Evolutionary conservation across 257 asterid genomes (phyloP).

Genomic region (Apocynum venetum): DNA sequence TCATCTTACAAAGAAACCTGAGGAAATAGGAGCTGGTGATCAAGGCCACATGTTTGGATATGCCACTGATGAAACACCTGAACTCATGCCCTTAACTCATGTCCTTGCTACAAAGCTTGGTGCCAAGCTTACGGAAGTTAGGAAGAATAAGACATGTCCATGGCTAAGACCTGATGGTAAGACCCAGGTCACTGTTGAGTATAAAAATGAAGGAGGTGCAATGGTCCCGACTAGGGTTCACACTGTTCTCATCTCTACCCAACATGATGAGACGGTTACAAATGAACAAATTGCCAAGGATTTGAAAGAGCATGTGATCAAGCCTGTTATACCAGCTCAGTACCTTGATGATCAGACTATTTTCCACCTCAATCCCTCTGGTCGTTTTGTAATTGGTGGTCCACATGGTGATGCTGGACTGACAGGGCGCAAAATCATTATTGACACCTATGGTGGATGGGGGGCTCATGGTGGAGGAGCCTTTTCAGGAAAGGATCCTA

Average conservation of each 20-base stretch:
- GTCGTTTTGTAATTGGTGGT: constrained; percentile 13
- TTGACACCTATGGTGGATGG: constrained; percentile 15
- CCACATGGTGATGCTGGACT: constrained; percentile 14
- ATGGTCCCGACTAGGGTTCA: constrained; percentile 10
- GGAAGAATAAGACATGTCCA: constrained; percentile 11
- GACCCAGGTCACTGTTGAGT: constrained; percentile 11
- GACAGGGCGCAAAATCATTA: constrained; percentile 8
- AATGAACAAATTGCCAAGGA: constrained; percentile 7
- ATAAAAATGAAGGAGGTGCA: constrained; percentile 8
- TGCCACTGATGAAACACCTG: constrained; percentile 16
- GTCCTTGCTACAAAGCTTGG: constrained; percentile 17
- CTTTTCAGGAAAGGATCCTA: constrained; percentile 11
- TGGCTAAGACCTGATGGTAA: constrained; percentile 17
- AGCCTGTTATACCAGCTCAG: constrained; percentile 6
- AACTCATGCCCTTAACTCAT: constrained; percentile 13
- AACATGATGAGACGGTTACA: constrained; percentile 10
- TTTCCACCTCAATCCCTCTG: constrained; percentile 15
- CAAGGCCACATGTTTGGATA: constrained; percentile 16
- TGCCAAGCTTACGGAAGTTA: constrained; percentile 9
- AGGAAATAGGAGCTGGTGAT: constrained; percentile 16
- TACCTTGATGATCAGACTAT: constrained; percentile 11
- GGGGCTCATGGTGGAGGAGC: constrained; percentile 16
- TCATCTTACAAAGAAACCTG: constrained; percentile 11
- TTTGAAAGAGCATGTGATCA: constrained; percentile 10
- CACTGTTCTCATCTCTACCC: constrained; percentile 11